These are phyloP conservation scores for Patellaria atrata DNA, from an alignment of 495 filamentous ascomycete genomes.

Conservation along the genomic window DNA sequence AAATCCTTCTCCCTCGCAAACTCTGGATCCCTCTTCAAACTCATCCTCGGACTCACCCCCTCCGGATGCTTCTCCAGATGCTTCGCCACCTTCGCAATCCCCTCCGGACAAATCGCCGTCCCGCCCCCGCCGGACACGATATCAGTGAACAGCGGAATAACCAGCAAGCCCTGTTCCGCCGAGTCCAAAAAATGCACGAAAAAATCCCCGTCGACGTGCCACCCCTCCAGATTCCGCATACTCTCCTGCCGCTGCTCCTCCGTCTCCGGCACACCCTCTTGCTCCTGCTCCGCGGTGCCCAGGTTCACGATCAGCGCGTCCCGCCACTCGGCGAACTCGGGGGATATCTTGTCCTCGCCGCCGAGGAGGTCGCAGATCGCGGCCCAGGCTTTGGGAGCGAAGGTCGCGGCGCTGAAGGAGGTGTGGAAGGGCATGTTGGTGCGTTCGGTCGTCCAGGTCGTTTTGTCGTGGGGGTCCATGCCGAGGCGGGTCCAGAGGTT, in stretches of 20 bases:
- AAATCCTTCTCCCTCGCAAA: conserved; percentile 25
- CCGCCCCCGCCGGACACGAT: conserved; percentile 47
- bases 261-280: conserved; percentile 33
- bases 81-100: conserved; percentile 41
- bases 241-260: conserved; percentile 31
- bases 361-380: conserved; percentile 59
- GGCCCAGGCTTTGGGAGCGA: conserved; percentile 54
- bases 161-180: conserved; percentile 54
- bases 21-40: conserved; percentile 33
- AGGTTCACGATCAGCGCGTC: conserved; percentile 65
- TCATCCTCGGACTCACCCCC: conserved; percentile 55
- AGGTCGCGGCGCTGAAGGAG: conserved; percentile 36
- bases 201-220: conserved; percentile 69
- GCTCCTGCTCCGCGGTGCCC: conserved; percentile 42
- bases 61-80: conserved; percentile 51
- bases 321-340: conserved; percentile 40
- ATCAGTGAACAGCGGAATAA: conserved; percentile 57
- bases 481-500: conserved; percentile 58
- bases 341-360: conserved; percentile 43
- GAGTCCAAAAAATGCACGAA: conserved; percentile 64
- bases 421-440: conserved; percentile 52
- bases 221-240: too few species aligned
- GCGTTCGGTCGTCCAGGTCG: conserved; percentile 46
- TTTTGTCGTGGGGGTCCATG: conserved; percentile 48
- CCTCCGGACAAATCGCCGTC: conserved; percentile 50